Evolutionary conservation across 495 filamentous ascomycete genomes (phyloP).

Genomic region (Pyronema omphalodes): DNA sequence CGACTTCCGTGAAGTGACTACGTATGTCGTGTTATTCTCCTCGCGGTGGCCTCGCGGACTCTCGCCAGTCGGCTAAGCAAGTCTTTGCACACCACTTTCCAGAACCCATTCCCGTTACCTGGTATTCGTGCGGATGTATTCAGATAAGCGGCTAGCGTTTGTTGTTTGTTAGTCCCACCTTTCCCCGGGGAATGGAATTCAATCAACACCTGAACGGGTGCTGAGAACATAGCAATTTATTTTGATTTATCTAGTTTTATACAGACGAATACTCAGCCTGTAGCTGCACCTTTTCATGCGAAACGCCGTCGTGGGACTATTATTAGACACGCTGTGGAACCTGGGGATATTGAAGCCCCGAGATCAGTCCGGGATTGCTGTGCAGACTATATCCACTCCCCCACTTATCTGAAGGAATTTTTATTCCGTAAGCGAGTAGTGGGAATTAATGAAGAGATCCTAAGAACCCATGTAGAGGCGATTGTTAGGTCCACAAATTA

Average conservation of each 20-base stretch:
- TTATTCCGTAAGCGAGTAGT: slow-evolving; percentile 31
- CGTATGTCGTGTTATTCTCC: no score
- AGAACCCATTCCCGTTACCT: no score
- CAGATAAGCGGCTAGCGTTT: no score
- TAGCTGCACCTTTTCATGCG: background rate
- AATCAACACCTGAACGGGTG: no score
- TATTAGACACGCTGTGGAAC: background rate
- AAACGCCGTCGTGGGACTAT: background rate
- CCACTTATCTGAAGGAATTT: slow-evolving; percentile 34
- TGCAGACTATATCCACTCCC: slow-evolving; percentile 34
- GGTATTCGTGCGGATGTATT: no score
- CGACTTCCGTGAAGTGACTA: no score
- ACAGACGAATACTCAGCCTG: background rate
- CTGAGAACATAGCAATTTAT: background rate
- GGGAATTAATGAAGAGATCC: slow-evolving; percentile 32
- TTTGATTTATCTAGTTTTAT: no score
- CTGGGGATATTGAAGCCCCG: background rate
- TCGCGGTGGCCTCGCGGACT: no score
- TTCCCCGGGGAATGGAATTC: no score
- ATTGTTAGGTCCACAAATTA: slow-evolving; percentile 42
- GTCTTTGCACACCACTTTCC: no score
- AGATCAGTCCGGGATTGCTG: slow-evolving; percentile 36
- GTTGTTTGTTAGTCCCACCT: no score
- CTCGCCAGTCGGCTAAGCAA: no score
- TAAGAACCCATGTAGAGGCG: slow-evolving; percentile 29